Base-by-base conservation (phyloP, 2,329 filamentous ascomycete genomes). In the Claviceps purpurea region DNA sequence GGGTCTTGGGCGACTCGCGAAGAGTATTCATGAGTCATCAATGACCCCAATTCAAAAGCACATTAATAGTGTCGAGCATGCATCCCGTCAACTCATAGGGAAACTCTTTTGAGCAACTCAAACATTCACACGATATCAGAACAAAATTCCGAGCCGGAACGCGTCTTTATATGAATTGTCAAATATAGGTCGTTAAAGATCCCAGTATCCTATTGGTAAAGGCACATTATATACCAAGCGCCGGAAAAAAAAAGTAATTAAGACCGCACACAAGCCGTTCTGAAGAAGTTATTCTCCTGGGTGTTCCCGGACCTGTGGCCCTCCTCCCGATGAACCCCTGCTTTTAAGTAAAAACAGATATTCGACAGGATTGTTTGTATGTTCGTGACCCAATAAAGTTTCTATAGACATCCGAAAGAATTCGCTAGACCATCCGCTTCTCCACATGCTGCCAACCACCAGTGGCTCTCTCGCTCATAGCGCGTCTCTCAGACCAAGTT, bases 351-450 rank as follows among this genome's bases (percentile, higher is more conserved):
- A 7, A 47, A n/a, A 30, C 6, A 43, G 46, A 34, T 40, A 34
- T 11, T 34, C 30, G 10, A 3, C 30, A 11, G 8, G 34, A 40
- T 37, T 38, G 46, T 59, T 63, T 59, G 60, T 65, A 66, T 68
- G 64, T 65, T 65, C 65, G 58, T 66, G 62, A 62, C 57, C 61
- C 59, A 63, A 16, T 5, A 43, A 45, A 48, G 64, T 59, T 56
- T 65, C 62, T 65, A 67, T 67, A 65, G 62, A 67, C 60, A 54
- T 58, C 59, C 59, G 56, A 65, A 64, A 60, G 50, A 65, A 60
- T 26, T 50, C 38, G 44, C 43, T 48, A 57, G 56, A 55, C 52
- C 56, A 59, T 54, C 42, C 42, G 6, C 11, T 34, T 34, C 30
- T 11, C 30, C 30, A 34, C 30, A 11, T 34, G 30, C 30, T 34